A percentile compares a stretch with the other conserved stretches of the same genome.
phyloP scores from a whole-genome alignment of 1,284 basidiomycete genomes.

The Cryptococcus sp. region DNA sequence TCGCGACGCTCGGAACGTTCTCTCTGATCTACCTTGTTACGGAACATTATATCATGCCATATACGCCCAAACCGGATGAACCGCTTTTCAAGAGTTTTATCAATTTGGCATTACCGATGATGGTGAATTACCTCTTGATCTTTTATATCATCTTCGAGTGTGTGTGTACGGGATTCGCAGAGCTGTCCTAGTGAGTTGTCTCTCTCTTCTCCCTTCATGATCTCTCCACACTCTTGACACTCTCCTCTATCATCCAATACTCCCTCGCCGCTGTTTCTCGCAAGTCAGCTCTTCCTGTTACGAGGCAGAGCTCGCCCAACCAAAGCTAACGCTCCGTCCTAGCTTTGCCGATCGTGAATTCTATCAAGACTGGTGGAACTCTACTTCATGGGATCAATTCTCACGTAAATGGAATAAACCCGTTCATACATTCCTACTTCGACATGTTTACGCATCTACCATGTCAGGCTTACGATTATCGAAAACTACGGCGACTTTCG shows the following conservation, averaged over 20 bases:
- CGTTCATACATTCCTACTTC: conserved; percentile 71
- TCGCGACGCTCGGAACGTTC: conserved; percentile 94
- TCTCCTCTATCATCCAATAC: no score
- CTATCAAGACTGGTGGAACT: conserved; percentile 99
- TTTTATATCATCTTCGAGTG: conserved; percentile 62
- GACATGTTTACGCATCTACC: conserved; percentile 88
- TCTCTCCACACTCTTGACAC: no score
- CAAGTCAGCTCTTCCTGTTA: neutral
- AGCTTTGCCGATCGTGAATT: conserved; percentile 94
- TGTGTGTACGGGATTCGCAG: conserved; percentile 92
- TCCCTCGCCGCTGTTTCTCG: no score
- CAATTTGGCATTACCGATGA: conserved; percentile 89
- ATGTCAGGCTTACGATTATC: conserved; percentile 73
- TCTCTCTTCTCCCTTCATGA: no score
- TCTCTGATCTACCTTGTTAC: conserved; percentile 82
- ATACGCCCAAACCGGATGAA: conserved; percentile 62
- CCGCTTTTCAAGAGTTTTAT: conserved; percentile 72
- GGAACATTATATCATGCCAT: conserved; percentile 86
- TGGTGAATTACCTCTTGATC: conserved; percentile 56
- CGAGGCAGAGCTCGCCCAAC: neutral
- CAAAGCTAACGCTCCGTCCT: conserved; percentile 2
- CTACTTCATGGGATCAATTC: conserved; percentile 93
- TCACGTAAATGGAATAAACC: conserved; percentile 91
- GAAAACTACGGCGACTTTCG: conserved; percentile 72
- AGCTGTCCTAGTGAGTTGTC: conserved; percentile 68